Evolutionary conservation across 192 early-diverging fungal genomes (phyloP).

Genomic region (Piromyces sp.): DNA sequence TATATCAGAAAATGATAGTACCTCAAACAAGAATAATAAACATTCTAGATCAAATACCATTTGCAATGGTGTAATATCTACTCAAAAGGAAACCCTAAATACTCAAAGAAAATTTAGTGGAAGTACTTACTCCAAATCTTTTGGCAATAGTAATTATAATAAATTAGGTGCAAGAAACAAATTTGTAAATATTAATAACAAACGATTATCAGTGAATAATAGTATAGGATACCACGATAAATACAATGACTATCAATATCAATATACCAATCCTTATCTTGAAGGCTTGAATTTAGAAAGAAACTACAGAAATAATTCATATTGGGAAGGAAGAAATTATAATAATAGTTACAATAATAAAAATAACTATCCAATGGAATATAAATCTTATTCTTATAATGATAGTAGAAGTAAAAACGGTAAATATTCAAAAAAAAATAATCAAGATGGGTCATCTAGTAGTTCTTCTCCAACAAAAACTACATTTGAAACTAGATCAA

Average conservation of each 20-base stretch:
- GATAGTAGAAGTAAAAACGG: neutral
- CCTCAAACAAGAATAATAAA: neutral
- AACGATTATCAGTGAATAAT: neutral
- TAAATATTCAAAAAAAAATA: neutral
- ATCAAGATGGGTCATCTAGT: neutral
- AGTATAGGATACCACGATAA: neutral
- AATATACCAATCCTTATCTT: neutral
- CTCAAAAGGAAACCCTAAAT: neutral
- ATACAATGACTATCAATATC: neutral
- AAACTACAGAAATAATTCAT: neutral
- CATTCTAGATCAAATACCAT: neutral
- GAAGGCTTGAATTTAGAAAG: neutral
- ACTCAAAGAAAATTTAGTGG: neutral
- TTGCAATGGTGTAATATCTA: neutral
- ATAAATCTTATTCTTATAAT: neutral
- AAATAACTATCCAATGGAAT: neutral
- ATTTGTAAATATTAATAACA: neutral
- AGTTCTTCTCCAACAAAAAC: neutral
- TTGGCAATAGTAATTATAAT: neutral
- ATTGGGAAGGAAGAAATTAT: neutral
- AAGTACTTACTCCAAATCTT: neutral
- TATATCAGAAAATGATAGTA: neutral
- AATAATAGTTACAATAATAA: neutral
- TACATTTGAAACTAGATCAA: neutral
- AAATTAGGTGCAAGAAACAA: neutral